phyloP scores from a whole-genome alignment of 2,329 filamentous ascomycete genomes.

The Paramyrothecium sp. region DNA sequence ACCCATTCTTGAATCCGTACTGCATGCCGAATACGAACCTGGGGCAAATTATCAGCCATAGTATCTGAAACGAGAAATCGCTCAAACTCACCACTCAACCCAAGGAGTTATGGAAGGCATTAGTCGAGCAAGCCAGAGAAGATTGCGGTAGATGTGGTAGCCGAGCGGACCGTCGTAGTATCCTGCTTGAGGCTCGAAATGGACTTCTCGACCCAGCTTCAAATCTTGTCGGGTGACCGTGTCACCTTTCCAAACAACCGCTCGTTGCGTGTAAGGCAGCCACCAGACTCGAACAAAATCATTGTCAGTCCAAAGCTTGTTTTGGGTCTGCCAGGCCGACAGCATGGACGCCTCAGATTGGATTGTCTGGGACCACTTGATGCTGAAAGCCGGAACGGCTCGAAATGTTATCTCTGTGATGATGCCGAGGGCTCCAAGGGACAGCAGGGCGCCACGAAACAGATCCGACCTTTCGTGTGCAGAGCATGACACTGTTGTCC shows the following conservation, averaged over 20 bases:
- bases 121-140: background rate
- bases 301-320: background rate
- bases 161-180: background rate
- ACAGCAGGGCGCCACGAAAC: background rate
- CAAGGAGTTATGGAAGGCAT: background rate
- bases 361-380: background rate
- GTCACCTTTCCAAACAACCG: background rate
- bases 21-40: background rate
- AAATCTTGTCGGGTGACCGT: background rate
- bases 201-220: background rate
- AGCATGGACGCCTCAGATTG: background rate
- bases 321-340: background rate
- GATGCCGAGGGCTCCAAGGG: background rate
- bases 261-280: background rate
- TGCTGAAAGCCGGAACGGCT: background rate
- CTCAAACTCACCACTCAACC: background rate
- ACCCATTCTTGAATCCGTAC: background rate
- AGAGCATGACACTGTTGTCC: background rate
- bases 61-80: background rate
- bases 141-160: background rate
- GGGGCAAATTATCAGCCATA: background rate
- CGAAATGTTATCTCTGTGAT: background rate
- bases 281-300: constrained; percentile 1
- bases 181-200: background rate
- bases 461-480: background rate